Evolutionary conservation across 73 alveolate genomes (phyloP).

Genomic region (Loxodes magnus): DNA sequence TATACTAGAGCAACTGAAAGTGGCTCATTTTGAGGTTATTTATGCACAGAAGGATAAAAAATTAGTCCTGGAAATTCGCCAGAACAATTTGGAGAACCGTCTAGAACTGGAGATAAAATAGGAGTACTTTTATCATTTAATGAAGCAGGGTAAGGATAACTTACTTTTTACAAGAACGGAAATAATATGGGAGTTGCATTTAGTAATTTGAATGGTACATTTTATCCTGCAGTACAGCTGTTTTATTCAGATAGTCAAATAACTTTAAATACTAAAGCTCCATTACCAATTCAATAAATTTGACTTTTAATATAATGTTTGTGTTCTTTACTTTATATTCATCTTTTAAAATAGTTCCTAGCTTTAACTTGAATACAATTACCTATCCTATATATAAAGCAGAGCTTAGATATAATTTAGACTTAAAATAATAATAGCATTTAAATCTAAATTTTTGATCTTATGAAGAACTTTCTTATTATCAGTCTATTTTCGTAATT

Average conservation of each 20-base stretch:
- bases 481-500: too few relatives aligned
- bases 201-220: conserved; percentile 15
- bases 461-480: too few relatives aligned
- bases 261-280: conserved; percentile 15
- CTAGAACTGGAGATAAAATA: conserved; percentile 21
- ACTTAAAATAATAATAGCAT: too few relatives aligned
- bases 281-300: too few relatives aligned
- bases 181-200: conserved; percentile 23
- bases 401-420: too few relatives aligned
- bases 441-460: too few relatives aligned
- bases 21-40: conserved; percentile 29
- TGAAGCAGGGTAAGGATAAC: conserved; percentile 21
- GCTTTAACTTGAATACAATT: too few relatives aligned
- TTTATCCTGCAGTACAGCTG: conserved; percentile 22
- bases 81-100: conserved; percentile 18
- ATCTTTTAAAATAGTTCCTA: too few relatives aligned
- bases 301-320: too few relatives aligned
- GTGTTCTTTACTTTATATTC: too few relatives aligned
- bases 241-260: conserved; percentile 21
- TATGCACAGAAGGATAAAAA: conserved; percentile 17
- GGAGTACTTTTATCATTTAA: conserved; percentile 17
- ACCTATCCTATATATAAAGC: too few relatives aligned
- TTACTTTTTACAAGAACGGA: conserved; percentile 25
- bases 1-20: conserved; percentile 7
- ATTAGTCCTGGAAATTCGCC: conserved; percentile 12